Evolutionary conservation across 257 asterid species (phyloP), one percentile per base, ranked within the genome.

Genomic region (Penstemon barbatus): DNA sequence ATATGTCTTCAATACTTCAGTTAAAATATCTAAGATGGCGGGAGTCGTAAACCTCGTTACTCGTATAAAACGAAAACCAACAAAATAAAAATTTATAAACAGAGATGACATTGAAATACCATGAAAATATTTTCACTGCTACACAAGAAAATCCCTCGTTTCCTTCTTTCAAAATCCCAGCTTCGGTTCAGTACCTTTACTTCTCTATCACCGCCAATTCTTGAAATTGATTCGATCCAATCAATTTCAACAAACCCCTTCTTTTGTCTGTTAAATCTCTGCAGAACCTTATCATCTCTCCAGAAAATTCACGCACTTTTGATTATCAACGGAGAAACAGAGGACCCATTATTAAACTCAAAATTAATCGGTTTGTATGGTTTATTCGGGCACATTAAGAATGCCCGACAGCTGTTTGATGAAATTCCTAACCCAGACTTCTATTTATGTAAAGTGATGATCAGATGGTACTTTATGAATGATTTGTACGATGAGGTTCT

Each of bases 401-500:
- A 61, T 57, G 87, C 87, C 46, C 88, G 92, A 44, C 69, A 2
- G 33, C 9, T 86, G 96, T 88, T 88, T 68, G 92, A 88, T 72
- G 81, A 77, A 82, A 80, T 86, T 58, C 86, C 77, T 0, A 19
- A 77, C 69, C 92, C 92, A 6, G 89, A 79, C 82, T 42, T 69
- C 4, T 51, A 5, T 37, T 70, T 83, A 5, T 84, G 74, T 70
- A 85, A 84, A 78, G 82, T 71, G 77, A 88, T 86, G 95, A 71
- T 88, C 18, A 80, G 92, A 69, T 86, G 92, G 87, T 88, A 88
- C 63, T 86, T 88, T 50, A 74, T 88, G 84, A 73, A 80, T 9
- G 83, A 84, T 57, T 5, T 71, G 61, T 69, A 74, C 43, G 54
- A 3, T 10, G 87, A 82, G 19, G 61, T 88, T 57, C 72, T 88